Conservation (phyloP, 257 asterid species). For the Forsythia viridissima region DNA sequence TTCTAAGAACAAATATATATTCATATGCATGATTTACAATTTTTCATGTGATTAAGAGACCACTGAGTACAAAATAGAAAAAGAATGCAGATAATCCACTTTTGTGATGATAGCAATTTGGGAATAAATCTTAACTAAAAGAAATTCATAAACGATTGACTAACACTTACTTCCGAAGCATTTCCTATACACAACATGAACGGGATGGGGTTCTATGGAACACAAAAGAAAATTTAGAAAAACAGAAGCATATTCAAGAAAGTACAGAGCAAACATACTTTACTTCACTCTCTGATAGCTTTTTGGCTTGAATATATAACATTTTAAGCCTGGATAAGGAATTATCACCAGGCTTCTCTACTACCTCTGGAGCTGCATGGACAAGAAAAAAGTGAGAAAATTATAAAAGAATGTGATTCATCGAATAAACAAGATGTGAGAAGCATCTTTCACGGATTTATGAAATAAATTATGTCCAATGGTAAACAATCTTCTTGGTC, state of each 20-base stretch:
- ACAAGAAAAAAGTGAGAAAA: conserved; percentile 20
- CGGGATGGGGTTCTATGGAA: conserved; percentile 7
- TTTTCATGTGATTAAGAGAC: background rate
- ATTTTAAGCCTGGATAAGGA: conserved; percentile 70
- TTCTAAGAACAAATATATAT: conserved; percentile 8
- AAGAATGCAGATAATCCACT: background rate
- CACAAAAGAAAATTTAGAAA: background rate
- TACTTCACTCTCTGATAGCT: conserved; percentile 80
- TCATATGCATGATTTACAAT: background rate
- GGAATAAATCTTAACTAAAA: background rate
- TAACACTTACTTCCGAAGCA: background rate
- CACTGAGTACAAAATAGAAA: background rate
- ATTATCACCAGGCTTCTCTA: conserved; percentile 86
- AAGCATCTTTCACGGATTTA: background rate
- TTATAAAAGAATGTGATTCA: conserved; percentile 5
- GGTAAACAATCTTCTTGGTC: background rate
- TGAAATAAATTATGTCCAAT: background rate
- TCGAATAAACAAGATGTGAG: conserved; percentile 4
- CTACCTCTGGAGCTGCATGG: conserved; percentile 78
- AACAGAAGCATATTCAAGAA: background rate
- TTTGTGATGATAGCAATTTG: background rate
- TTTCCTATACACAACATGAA: background rate
- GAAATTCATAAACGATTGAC: conserved; percentile 8
- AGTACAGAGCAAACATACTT: conserved; percentile 38
- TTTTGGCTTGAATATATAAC: conserved; percentile 82